These are phyloP conservation scores for Metarhizium robertsii DNA, from an alignment of 2,329 filamentous ascomycete species.

Conservation along the genomic window DNA sequence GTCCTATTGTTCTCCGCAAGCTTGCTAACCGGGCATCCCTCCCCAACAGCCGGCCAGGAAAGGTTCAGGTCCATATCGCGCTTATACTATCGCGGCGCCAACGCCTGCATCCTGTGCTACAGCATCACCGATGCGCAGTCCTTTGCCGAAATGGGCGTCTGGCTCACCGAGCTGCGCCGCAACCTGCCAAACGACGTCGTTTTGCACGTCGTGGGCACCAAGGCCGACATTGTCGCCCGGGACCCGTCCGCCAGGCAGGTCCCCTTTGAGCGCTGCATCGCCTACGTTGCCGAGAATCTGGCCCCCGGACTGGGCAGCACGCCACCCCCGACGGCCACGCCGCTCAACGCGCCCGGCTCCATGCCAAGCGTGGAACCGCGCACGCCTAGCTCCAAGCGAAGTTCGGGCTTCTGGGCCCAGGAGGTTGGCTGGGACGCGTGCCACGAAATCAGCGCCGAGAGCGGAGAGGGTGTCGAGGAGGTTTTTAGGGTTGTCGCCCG, in stretches of 20 bases:
- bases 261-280: slow-evolving; percentile 90
- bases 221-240: slow-evolving; percentile 79
- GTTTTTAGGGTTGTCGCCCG: slow-evolving; percentile 68
- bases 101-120: slow-evolving; percentile 90
- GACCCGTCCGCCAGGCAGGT: slow-evolving; percentile 74
- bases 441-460: slow-evolving; percentile 92
- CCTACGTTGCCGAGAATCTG: slow-evolving; percentile 87
- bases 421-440: slow-evolving; percentile 95
- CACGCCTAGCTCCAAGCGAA: slow-evolving; percentile 54
- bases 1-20: not conserved
- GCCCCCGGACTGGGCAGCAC: slow-evolving; percentile 61
- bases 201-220: slow-evolving; percentile 90
- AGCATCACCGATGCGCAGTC: slow-evolving; percentile 80
- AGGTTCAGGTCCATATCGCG: slow-evolving; percentile 90
- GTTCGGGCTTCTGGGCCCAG: slow-evolving; percentile 78
- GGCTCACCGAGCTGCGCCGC: slow-evolving; percentile 75
- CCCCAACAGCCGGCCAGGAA: slow-evolving; percentile 66
- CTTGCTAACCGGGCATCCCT: not conserved
- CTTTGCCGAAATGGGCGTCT: slow-evolving; percentile 86
- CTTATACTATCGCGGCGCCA: slow-evolving; percentile 92
- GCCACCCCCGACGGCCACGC: slow-evolving; percentile 54
- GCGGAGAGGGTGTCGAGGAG: slow-evolving; percentile 91
- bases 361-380: slow-evolving; percentile 36
- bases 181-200: slow-evolving; percentile 73
- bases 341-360: slow-evolving; percentile 18